These are phyloP conservation scores for Trichoderma koningiopsis DNA, from an alignment of 2,329 filamentous ascomycete genomes.

Conservation along the genomic window DNA sequence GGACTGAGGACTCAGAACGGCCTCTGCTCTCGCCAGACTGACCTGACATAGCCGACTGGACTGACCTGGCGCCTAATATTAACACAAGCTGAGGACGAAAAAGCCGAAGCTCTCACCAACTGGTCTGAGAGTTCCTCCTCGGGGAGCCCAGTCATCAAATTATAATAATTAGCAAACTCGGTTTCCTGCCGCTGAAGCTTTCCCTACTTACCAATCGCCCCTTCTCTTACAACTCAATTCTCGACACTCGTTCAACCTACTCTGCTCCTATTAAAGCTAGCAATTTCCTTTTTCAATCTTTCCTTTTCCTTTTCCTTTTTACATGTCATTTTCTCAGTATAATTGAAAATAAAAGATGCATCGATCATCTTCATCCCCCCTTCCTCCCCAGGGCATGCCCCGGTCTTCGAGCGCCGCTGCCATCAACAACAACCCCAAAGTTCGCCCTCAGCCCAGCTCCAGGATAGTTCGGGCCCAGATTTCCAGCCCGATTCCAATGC, in stretches of 20 bases:
- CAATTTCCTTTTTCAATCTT: background rate
- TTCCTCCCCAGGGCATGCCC: conserved; percentile 8
- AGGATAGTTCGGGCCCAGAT: conserved; percentile 61
- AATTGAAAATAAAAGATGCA: conserved; percentile 19
- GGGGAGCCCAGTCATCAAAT: background rate
- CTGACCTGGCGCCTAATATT: conserved; percentile 1
- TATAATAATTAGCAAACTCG: conserved; percentile 2
- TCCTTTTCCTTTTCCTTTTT: background rate
- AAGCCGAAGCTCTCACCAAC: conserved; percentile 2
- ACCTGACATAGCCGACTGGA: background rate
- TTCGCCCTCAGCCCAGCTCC: conserved; percentile 11
- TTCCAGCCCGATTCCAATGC: conserved; percentile 62
- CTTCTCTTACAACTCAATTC: background rate
- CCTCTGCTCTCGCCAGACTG: conserved; percentile 16
- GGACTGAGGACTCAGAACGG: conserved; percentile 16
- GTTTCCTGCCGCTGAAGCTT: conserved; percentile 14
- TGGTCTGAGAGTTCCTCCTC: conserved; percentile 14
- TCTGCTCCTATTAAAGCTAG: background rate
- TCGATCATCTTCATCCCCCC: conserved; percentile 17
- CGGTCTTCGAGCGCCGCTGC: conserved; percentile 20
- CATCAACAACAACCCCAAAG: conserved; percentile 4
- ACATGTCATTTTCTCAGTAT: conserved; percentile 8
- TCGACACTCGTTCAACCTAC: conserved; percentile 20
- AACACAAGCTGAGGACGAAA: background rate
- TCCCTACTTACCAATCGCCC: background rate